A percentile compares a stretch with the other conserved stretches of the same genome.
Conservation (phyloP, 129 eudicot species). For the Escallonia rubra region DNA sequence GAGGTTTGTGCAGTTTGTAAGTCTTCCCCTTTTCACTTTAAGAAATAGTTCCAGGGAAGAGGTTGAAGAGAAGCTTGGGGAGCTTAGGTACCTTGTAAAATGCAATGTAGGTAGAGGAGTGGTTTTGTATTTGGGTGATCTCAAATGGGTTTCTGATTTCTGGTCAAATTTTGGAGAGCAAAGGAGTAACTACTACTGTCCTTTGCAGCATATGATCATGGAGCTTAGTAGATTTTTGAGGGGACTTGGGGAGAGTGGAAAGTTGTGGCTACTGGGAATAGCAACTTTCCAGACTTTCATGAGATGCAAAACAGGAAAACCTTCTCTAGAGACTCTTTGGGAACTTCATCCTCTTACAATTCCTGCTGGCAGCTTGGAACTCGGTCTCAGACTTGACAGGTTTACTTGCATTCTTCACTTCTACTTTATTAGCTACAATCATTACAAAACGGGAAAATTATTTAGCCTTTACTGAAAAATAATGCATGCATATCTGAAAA, state of each 20-base stretch:
- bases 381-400: constrained; percentile 76
- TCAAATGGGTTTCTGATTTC: constrained; percentile 79
- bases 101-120: constrained; percentile 64
- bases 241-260: constrained; percentile 56
- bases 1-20: constrained; percentile 66
- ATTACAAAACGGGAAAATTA: no score
- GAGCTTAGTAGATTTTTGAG: constrained; percentile 62
- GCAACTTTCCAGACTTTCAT: constrained; percentile 64
- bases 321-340: constrained; percentile 80
- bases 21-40: constrained; percentile 62
- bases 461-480: no score
- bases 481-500: no score
- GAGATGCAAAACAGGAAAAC: constrained; percentile 66
- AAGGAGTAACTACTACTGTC: constrained; percentile 48
- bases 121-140: constrained; percentile 79
- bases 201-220: constrained; percentile 82
- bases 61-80: constrained; percentile 58
- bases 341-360: constrained; percentile 70
- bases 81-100: constrained; percentile 66
- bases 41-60: constrained; percentile 57
- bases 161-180: constrained; percentile 58
- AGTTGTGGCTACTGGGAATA: constrained; percentile 71
- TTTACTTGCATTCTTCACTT: neutral
- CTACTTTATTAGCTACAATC: no score
- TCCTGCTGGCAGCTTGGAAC: constrained; percentile 66